A percentile compares a stretch with the other conserved stretches of the same genome.
These are phyloP conservation scores for Trypanosoma congolense DNA, from an alignment of 208 protist species.

Conservation along the genomic window DNA sequence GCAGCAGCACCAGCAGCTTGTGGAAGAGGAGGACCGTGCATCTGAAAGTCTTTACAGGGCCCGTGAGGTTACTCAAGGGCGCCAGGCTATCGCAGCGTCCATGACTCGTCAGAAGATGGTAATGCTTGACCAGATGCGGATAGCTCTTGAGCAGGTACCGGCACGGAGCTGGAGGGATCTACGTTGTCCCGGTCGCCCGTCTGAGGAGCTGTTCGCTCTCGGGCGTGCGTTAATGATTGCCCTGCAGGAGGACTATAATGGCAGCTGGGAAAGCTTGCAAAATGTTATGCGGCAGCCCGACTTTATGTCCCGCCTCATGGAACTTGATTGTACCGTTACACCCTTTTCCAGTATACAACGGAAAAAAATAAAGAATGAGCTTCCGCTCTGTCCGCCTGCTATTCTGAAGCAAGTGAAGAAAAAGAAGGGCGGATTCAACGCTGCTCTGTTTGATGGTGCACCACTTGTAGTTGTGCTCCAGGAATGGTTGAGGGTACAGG, in stretches of 20 bases:
- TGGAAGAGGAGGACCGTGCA: slow-evolving; percentile 43
- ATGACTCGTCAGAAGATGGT: slow-evolving; percentile 31
- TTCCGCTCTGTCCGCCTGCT: slow-evolving; percentile 6
- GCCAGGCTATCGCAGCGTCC: slow-evolving; percentile 33
- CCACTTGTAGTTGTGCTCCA: slow-evolving; percentile 35
- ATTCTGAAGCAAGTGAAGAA: slow-evolving; percentile 19
- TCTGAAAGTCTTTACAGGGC: slow-evolving; percentile 42
- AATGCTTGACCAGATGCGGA: slow-evolving; percentile 41
- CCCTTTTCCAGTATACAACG: slow-evolving; percentile 52
- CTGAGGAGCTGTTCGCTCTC: slow-evolving; percentile 27
- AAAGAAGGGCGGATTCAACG: background rate
- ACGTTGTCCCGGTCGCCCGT: slow-evolving; percentile 26
- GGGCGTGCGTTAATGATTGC: slow-evolving; percentile 59
- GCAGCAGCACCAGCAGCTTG: slow-evolving; percentile 32
- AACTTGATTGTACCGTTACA: slow-evolving; percentile 61
- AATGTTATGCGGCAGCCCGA: slow-evolving; percentile 40
- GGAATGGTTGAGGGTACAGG: slow-evolving; percentile 60
- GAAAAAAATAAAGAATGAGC: slow-evolving; percentile 35
- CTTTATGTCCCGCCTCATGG: slow-evolving; percentile 57
- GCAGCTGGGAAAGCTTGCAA: slow-evolving; percentile 54
- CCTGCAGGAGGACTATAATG: slow-evolving; percentile 54
- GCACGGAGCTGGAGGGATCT: slow-evolving; percentile 53
- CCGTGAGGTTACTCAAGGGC: slow-evolving; percentile 42
- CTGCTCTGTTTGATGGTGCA: slow-evolving; percentile 2
- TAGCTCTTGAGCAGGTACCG: slow-evolving; percentile 29